Conservation (phyloP, 2,329 filamentous ascomycete genomes). For the Ophiostoma fasciatum region DNA sequence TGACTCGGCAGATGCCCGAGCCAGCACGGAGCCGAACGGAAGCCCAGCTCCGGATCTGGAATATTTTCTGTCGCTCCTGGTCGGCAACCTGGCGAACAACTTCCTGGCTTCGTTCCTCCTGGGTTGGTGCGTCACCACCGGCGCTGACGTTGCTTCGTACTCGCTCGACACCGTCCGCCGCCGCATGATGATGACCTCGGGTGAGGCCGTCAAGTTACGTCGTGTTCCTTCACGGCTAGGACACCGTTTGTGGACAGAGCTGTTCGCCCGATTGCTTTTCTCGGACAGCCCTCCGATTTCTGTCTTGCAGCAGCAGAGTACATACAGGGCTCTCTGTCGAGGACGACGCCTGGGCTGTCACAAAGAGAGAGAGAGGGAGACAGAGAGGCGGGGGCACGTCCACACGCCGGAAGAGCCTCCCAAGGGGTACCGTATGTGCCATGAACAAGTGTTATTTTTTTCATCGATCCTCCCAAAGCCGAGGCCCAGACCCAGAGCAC, state of each 20-base stretch:
- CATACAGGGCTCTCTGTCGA: constrained; percentile 2
- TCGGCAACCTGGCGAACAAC: constrained; percentile 85
- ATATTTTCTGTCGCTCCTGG: no score
- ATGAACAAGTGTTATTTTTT: neutral
- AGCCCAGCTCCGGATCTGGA: no score
- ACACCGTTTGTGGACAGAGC: neutral
- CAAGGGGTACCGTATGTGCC: no score
- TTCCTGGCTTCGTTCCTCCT: constrained; percentile 99
- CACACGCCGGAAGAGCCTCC: no score
- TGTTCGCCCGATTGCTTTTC: constrained; percentile 3
- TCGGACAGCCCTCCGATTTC: constrained; percentile 1
- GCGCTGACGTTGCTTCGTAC: constrained; percentile 99
- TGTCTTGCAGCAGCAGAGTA: constrained; percentile 4
- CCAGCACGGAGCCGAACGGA: no score
- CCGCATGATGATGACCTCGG: constrained; percentile 99
- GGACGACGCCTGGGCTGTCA: no score
- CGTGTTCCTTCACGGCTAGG: no score
- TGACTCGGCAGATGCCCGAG: no score
- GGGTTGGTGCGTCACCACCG: constrained; percentile 98
- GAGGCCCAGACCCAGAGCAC: constrained; percentile 5
- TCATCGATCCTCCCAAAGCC: neutral
- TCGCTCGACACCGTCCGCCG: constrained; percentile 99
- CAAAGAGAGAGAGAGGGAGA: no score
- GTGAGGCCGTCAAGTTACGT: constrained; percentile 99
- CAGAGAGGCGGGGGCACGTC: no score